Conservation (phyloP, 441 rosid genomes). For the Erodium moschatum region DNA sequence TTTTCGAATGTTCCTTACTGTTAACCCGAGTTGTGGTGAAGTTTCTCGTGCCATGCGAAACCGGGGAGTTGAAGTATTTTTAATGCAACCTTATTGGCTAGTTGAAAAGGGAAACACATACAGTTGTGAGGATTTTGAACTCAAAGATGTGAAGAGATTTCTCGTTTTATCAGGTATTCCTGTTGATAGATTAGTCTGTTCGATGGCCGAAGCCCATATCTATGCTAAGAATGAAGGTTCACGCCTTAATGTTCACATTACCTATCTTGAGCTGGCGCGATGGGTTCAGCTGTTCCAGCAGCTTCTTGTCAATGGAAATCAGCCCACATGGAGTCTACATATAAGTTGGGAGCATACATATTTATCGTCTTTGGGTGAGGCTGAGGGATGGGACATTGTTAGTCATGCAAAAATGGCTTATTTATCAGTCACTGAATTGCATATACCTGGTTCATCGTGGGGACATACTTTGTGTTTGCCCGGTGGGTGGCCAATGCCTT, state of each 20-base stretch:
- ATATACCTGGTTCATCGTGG: slow-evolving; percentile 28
- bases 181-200: slow-evolving; percentile 47
- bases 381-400: slow-evolving; percentile 52
- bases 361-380: slow-evolving; percentile 68
- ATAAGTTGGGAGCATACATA: slow-evolving; percentile 88
- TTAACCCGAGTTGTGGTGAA: slow-evolving; percentile 84
- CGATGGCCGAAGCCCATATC: slow-evolving; percentile 85
- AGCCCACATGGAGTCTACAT: slow-evolving; percentile 77
- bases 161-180: slow-evolving; percentile 75
- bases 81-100: slow-evolving; percentile 93
- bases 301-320: slow-evolving; percentile 67
- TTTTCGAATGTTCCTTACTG: slow-evolving; percentile 82
- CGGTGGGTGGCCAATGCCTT: slow-evolving; percentile 84
- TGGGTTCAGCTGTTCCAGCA: slow-evolving; percentile 82
- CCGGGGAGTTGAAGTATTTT: slow-evolving; percentile 90
- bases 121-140: slow-evolving; percentile 41
- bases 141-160: slow-evolving; percentile 59
- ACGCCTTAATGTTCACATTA: slow-evolving; percentile 40
- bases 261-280: slow-evolving; percentile 81
- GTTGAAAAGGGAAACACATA: slow-evolving; percentile 36
- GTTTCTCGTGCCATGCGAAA: slow-evolving; percentile 98
- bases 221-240: slow-evolving; percentile 57
- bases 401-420: slow-evolving; percentile 41
- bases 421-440: slow-evolving; percentile 36
- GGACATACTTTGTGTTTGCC: slow-evolving; percentile 45